Percentiles rank a stretch among this genome's conserved stretches.
These are phyloP conservation scores for Penicillium manginii DNA, from an alignment of 495 filamentous ascomycete genomes.

Conservation along the genomic window DNA sequence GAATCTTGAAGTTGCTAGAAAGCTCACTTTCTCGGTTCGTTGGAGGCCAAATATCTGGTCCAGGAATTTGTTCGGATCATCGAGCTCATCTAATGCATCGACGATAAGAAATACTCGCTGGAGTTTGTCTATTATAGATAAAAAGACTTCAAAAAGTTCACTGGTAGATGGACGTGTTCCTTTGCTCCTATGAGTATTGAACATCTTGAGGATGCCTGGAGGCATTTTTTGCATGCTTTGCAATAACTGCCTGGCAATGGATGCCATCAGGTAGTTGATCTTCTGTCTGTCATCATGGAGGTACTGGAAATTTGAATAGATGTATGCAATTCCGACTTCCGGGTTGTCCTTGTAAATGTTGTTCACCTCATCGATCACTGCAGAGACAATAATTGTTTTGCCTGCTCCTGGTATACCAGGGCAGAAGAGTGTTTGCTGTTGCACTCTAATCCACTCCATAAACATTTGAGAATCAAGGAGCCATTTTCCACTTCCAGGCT, in stretches of 20 bases:
- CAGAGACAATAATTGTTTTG: conserved; percentile 39
- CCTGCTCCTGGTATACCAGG: conserved; percentile 47
- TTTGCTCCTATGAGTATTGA: background rate
- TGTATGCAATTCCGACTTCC: background rate
- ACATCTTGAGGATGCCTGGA: background rate
- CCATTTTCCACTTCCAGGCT: background rate
- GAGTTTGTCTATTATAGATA: background rate
- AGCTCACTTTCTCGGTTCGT: background rate
- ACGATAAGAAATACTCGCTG: background rate
- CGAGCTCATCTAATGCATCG: background rate
- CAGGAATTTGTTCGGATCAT: background rate
- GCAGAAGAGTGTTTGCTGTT: conserved; percentile 23
- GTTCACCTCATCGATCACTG: background rate
- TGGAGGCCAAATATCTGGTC: background rate
- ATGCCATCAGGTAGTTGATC: background rate
- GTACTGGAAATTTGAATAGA: background rate
- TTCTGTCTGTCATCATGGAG: background rate
- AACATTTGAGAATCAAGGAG: background rate
- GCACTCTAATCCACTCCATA: background rate
- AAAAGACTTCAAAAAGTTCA: background rate
- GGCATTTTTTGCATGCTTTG: background rate
- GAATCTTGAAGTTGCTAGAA: background rate
- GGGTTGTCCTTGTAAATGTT: background rate
- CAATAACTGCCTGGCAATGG: background rate
- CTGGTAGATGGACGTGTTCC: background rate